Base-by-base conservation (phyloP, 1,139 yeast genomes). In the Geotrichum restrictum region DNA sequence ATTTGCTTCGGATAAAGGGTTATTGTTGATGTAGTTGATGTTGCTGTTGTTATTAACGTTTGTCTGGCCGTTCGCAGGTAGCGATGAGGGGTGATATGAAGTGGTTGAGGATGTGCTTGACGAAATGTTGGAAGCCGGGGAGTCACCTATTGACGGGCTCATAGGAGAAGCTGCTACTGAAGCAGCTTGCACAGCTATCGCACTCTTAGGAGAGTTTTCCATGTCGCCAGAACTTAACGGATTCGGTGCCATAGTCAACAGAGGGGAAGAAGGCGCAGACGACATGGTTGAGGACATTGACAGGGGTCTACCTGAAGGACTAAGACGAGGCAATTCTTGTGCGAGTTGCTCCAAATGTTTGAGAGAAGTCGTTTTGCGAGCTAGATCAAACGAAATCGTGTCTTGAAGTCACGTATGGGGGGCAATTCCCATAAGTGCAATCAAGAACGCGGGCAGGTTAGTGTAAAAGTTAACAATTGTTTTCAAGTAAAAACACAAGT, bases 301-400 rank as follows among this genome's bases (percentile, higher is more conserved):
- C 16, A 47, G 22, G 27, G 54, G 54, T 16, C 51, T 21, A 18
- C 53, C 44, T 13, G 54, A 43, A 8, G 47, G 48, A 19, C 52
- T 48, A 7, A 54, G 45, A 1, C 47, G 43, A 16, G 56, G 54
- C 29, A 55, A 34, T 22, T 55, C 56, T 21, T 52, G 56, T 8
- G 56, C 57, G 11, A 53, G 46, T 37, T 52, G 56, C 33, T 53
- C 54, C 11, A 55, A 38, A 22, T 53, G 53, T 19, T 49, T 51
- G 21, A 54, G 41, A 2, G 56, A 55, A 16, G 51, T 45, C 3
- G 54, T 45, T 49, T 53, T 52, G 24, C 54, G 54, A 22, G 56
- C 57, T 54, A 22, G 10, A 37, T 45, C 10, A 36, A 36, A 14
- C 3, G 10, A 27, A n/a, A n/a, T 14, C 3, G 3, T 32, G 38